Percentiles rank a stretch among this genome's conserved stretches.
phyloP scores from a whole-genome alignment of 1,139 yeast species.

The Chernovozyma sophiae-reginae region DNA sequence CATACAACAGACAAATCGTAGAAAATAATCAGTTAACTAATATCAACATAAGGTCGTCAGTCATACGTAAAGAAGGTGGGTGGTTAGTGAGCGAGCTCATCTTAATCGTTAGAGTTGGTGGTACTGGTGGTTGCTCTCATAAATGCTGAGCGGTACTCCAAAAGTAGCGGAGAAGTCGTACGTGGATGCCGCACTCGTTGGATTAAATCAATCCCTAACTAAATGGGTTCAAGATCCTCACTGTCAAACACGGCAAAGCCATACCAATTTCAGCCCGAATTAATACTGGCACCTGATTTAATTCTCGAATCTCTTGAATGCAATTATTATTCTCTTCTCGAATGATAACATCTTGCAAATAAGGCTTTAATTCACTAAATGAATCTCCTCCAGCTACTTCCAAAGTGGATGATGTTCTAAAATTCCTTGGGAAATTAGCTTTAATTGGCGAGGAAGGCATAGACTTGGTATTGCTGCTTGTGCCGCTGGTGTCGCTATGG shows the following conservation, averaged over 20 bases:
- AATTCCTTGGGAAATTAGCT: constrained; percentile 20
- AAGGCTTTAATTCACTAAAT: constrained; percentile 46
- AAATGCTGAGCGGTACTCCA: too few relatives aligned
- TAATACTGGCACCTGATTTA: constrained; percentile 77
- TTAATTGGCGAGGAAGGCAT: constrained; percentile 28
- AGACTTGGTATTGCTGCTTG: constrained; percentile 16
- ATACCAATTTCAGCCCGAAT: constrained; percentile 90
- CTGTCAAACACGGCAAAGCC: constrained; percentile 93
- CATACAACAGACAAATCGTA: too few relatives aligned
- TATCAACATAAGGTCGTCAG: too few relatives aligned
- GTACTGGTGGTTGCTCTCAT: too few relatives aligned
- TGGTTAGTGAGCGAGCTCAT: too few relatives aligned
- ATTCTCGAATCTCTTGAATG: constrained; percentile 78
- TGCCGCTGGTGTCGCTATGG: constrained; percentile 5
- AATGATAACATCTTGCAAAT: constrained; percentile 51
- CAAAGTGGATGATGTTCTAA: constrained; percentile 19
- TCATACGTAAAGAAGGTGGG: too few relatives aligned
- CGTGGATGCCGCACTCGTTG: too few relatives aligned
- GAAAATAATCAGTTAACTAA: too few relatives aligned
- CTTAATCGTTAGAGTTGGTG: too few relatives aligned
- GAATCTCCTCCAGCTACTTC: constrained; percentile 13
- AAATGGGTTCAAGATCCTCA: constrained; percentile 90
- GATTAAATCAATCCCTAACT: constrained; percentile 8
- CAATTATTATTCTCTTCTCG: constrained; percentile 57
- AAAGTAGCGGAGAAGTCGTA: too few relatives aligned